Base-by-base conservation (phyloP, 2,329 filamentous ascomycete genomes). In the Botrytis porri region DNA sequence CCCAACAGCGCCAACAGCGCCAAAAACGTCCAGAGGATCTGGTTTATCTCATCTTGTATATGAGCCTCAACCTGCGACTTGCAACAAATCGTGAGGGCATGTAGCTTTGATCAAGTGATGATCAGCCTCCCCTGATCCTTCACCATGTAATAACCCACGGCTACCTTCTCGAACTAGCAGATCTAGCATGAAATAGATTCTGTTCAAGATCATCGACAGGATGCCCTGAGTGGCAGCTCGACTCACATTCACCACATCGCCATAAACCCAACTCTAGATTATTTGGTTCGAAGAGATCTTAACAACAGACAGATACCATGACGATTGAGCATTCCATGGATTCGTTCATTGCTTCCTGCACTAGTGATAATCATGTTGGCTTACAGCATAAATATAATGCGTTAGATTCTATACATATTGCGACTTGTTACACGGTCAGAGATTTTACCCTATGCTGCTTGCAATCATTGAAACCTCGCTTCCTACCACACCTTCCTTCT, bases 91-190 rank as follows among this genome's bases (percentile, higher is more conserved):
- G 20, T 41, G 35, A 67, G 48, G 35, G 14, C n/a, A 57, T 57
- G 65, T 67, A 37, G 65, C 35, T 67, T 57, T 67, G 65, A 67
- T 67, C 65, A 57, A 57, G 48, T 57, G 48, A 67, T 29, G 35
- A 37, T 41, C 65, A 10, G 16, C n/a, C 35, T 51, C 22, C 32
- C 4, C 39, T 22, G 35, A 41, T 25, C 18, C 35, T 39, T 22
- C 10, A 29, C 18, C 20, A 37, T 18, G 22, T 10, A 65, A 39
- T 18, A n/a, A 41, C 22, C n/a, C 39, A 12, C 29, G 16, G 6
- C 25, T 25, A 22, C 18, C 39, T 18, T 9, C 12, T 29, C 9
- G 29, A 20, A 20, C n/a, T n/a, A 48, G n/a, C n/a, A 29, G 37
- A 41, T 14, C 1, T 32, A n/a, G 6, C 48, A 57, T 57, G 35